These are phyloP conservation scores for Claviceps pazoutovae DNA, from an alignment of 2,329 filamentous ascomycete species.

Conservation along the genomic window DNA sequence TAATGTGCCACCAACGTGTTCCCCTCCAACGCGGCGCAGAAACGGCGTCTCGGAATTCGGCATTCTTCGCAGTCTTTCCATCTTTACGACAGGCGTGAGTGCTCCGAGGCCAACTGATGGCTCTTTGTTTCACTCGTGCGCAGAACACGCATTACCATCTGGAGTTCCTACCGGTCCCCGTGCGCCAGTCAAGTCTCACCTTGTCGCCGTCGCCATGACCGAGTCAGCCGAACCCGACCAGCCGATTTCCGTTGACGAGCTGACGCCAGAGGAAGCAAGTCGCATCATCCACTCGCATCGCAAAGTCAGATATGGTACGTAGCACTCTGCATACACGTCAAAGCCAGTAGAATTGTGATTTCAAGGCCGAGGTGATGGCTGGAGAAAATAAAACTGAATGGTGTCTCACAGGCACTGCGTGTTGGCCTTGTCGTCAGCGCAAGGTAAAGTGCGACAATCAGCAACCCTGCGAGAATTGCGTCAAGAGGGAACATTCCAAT, in stretches of 20 bases:
- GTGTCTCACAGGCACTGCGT: slow-evolving; percentile 37
- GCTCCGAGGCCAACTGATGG: not conserved
- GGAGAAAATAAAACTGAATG: no score
- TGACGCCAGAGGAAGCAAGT: slow-evolving; percentile 51
- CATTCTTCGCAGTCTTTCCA: slow-evolving; percentile 16
- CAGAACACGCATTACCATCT: not conserved
- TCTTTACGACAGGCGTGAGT: not conserved
- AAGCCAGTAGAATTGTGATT: no score
- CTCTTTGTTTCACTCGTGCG: not conserved
- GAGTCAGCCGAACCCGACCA: slow-evolving; percentile 30
- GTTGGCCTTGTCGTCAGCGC: slow-evolving; percentile 53
- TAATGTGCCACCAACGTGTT: not conserved
- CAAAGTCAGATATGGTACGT: slow-evolving; percentile 54
- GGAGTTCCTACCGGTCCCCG: not conserved
- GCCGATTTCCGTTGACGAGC: slow-evolving; percentile 36
- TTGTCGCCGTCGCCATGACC: slow-evolving; percentile 21
- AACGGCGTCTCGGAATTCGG: slow-evolving; percentile 23
- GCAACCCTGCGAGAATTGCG: slow-evolving; percentile 53
- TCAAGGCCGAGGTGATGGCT: no score
- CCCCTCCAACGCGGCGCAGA: slow-evolving; percentile 9
- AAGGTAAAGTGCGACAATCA: slow-evolving; percentile 60
- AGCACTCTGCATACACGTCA: no score
- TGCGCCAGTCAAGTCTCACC: not conserved
- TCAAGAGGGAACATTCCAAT: slow-evolving; percentile 50
- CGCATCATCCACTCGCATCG: slow-evolving; percentile 56